Evolutionary conservation across 2,329 filamentous ascomycete species (phyloP), one percentile per base, ranked within the genome.

Genomic region (Ascochyta pisi): DNA sequence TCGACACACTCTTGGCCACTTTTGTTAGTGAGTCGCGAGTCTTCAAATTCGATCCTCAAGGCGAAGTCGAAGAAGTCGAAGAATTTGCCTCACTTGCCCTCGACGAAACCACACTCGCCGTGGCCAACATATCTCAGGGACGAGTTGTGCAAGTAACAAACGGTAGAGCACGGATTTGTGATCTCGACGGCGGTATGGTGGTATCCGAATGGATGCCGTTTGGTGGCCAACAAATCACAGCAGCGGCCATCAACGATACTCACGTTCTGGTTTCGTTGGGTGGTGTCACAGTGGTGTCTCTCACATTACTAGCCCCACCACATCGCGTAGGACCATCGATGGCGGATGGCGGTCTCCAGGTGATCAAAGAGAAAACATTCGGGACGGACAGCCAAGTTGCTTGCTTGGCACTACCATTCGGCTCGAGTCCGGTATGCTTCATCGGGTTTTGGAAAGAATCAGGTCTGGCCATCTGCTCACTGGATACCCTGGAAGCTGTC

Each of bases 371-470:
- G 57, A 88, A 89, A 68, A 79, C 85, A 5, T 84, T 91, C 46
- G 81, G 82, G 1, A 78, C 83, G 15, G 81, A 86, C 31, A 89
- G 92, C 61, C 92, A 98, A 73, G 85, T 98, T 31, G 91, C 95
- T 2, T 96, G 93, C 66, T 82, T 98, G 9, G 87, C 94, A 42
- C 83, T 95, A 1, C 87, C 92, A 0, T 80, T 84, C 3, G 80
- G 84, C 33, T 78, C 88, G 13, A 79, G 82, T 4, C 81, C 85
- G 44, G 79, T 92, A 29, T 94, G 90, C 52, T 88, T 96, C 26
- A 83, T 95, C 15, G 93, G 92, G 1, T 95, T 96, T 76, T 98
- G 94, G 86, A 87, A 90, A 60, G 88, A 88, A n/a, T 90, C 91
- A 6, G 86, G 85, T 10, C 84, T 98, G 24, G 89, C 90, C 0